These are phyloP conservation scores for Leccinum incarnatum DNA, from an alignment of 768 basidiomycete genomes.

Conservation along the genomic window DNA sequence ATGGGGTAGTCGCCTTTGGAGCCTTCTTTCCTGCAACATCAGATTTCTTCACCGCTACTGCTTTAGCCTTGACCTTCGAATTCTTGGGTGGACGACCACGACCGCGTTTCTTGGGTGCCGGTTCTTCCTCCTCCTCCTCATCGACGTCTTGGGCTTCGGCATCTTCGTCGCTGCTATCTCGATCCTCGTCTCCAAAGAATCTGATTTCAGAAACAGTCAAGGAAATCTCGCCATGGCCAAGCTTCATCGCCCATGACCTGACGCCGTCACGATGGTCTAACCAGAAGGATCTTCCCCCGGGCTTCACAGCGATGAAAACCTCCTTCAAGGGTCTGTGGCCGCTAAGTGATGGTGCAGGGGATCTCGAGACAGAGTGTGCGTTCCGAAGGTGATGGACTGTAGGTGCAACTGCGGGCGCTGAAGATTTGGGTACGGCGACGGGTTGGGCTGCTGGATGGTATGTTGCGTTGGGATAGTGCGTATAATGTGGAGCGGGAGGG, in stretches of 20 bases:
- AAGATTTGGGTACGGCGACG: constrained; percentile 18
- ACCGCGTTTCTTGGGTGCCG: constrained; percentile 41
- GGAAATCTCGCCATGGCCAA: constrained; percentile 54
- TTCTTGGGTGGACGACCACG: constrained; percentile 35
- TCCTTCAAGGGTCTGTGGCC: constrained; percentile 48
- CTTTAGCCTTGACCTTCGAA: constrained; percentile 33
- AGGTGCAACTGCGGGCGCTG: constrained; percentile 9
- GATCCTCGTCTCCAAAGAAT: constrained; percentile 57
- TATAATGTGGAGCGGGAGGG: constrained; percentile 35
- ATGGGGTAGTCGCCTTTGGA: constrained; percentile 39
- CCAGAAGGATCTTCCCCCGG: constrained; percentile 53
- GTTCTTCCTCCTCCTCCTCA: constrained; percentile 41
- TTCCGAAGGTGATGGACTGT: constrained; percentile 18
- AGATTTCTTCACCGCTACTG: constrained; percentile 31
- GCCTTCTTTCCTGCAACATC: constrained; percentile 41
- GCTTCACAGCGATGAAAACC: constrained; percentile 55
- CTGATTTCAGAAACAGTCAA: constrained; percentile 52
- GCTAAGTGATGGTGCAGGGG: constrained; percentile 29
- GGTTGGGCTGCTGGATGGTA: constrained; percentile 38
- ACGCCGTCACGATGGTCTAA: constrained; percentile 72
- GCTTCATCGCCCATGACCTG: constrained; percentile 66
- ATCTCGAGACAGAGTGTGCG: constrained; percentile 32
- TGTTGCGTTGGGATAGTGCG: constrained; percentile 55
- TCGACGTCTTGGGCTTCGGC: constrained; percentile 44
- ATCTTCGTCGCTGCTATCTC: constrained; percentile 56